A percentile compares a stretch with the other conserved stretches of the same genome.
Evolutionary conservation across 1,139 yeast species (phyloP).

Genomic region (Yamadazyma dendronema): DNA sequence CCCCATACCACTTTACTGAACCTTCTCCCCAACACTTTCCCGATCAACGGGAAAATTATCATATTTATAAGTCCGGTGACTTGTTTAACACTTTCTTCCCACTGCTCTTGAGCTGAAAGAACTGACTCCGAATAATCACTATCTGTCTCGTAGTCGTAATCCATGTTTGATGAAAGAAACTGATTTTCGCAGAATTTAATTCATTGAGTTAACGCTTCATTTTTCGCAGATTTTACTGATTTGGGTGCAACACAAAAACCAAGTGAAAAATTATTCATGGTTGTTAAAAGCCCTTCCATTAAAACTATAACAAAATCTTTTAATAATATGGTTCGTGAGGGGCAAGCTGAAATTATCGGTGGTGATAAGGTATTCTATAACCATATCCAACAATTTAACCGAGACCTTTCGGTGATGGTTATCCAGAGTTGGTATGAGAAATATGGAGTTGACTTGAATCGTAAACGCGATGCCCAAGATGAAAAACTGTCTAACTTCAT

Average conservation of each 20-base stretch:
- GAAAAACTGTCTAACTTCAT: conserved; percentile 32
- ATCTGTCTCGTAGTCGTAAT: conserved; percentile 10
- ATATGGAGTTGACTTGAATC: conserved; percentile 28
- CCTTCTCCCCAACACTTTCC: conserved; percentile 69
- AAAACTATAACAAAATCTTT: no score
- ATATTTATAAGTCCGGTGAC: conserved; percentile 54
- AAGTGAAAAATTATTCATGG: conserved; percentile 2
- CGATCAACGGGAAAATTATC: conserved; percentile 66
- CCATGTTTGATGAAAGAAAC: conserved; percentile 4
- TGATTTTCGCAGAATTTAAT: no score
- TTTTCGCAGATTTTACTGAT: no score
- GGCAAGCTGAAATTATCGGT: conserved; percentile 72
- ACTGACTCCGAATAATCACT: conserved; percentile 16
- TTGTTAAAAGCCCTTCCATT: not conserved
- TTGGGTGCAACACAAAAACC: no score
- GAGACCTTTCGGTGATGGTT: conserved; percentile 84
- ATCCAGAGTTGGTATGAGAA: conserved; percentile 82
- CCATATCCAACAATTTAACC: conserved; percentile 93
- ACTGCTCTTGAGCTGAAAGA: conserved; percentile 61
- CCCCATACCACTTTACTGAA: conserved; percentile 46
- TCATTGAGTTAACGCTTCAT: no score
- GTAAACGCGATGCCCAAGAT: conserved; percentile 18
- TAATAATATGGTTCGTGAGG: conserved; percentile 49
- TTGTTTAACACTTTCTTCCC: conserved; percentile 76
- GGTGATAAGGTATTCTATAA: conserved; percentile 83